phyloP scores from a whole-genome alignment of 1,284 basidiomycete species.

The Ganoderma sp. region DNA sequence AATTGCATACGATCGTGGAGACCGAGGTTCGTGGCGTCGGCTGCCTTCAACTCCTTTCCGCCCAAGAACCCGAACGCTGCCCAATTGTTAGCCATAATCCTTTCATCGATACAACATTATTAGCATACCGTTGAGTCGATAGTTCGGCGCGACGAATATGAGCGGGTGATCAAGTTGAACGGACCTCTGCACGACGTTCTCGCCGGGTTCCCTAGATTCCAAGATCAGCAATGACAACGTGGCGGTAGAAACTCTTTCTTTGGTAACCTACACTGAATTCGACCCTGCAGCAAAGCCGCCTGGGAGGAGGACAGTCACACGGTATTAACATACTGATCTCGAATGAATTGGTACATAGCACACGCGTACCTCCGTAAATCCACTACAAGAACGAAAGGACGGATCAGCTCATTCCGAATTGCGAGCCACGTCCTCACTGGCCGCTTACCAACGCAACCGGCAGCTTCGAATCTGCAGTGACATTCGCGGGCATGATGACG shows the following conservation, averaged over 20 bases:
- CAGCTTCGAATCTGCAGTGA: not conserved
- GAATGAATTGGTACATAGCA: not conserved
- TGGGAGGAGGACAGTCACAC: not conserved
- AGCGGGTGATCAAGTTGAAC: not conserved
- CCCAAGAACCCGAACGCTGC: not conserved
- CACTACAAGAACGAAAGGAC: not conserved
- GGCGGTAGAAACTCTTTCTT: not conserved
- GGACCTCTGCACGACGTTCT: not conserved
- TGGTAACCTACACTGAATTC: not conserved
- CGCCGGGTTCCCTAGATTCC: not conserved
- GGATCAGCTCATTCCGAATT: not conserved
- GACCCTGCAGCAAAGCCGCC: not conserved
- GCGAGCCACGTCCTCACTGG: not conserved
- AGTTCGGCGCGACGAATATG: not conserved
- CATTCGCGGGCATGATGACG: not conserved
- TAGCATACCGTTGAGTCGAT: not conserved
- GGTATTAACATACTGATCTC: no score
- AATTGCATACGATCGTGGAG: slow-evolving; percentile 52
- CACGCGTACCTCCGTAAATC: not conserved
- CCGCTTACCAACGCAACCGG: not conserved
- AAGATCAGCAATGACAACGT: not conserved
- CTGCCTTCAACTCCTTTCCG: slow-evolving; percentile 49
- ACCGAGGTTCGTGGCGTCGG: slow-evolving; percentile 59
- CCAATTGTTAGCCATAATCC: not conserved
- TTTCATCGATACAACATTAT: not conserved